Base-by-base conservation (phyloP, 495 filamentous ascomycete genomes). In the Viridothelium virens region DNA sequence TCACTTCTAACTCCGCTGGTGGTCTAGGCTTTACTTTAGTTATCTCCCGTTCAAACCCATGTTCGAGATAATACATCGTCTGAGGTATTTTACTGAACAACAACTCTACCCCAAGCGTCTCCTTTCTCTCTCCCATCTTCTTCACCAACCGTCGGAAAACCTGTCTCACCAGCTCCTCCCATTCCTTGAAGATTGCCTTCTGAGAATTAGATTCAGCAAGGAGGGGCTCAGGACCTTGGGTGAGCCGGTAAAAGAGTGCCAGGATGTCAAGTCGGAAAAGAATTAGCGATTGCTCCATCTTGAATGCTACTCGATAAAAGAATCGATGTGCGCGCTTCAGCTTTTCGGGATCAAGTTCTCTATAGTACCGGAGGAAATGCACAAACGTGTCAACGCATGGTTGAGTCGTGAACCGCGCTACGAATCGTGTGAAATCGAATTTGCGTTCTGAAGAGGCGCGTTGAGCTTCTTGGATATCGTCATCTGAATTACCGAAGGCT, bases 301-400 rank as follows among this genome's bases (percentile, higher is more conserved):
- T 97, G 81, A 97, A 97, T 3, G 91, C 92, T 50, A 96, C 84
- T 1, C 94, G 87, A 69, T 97, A 93, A 76, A 99, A 93, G 71
- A 94, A 97, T 9, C 94, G 90, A 77, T 97, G 93, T 33, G 88
- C 90, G 3, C 95, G 86, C 78, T 98, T 99, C 61, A 97, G 78
- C 74, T 97, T 95, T 48, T 85, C 80, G 2, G 85, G 78, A 66
- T 85, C 80, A n/a, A 99, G 81, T 66, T 97, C 94, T 34, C 81
- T 82, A 73, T 96, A 97, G 75, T 83, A 94, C 61, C 81, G 83
- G 4, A 88, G 86, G 68, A 97, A 91, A 7, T 83, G 74, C 46
- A 97, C 82, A 70, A 94, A 99, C 0, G 94, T 96, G 71, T 97
- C 87, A 62, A 97, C 84, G 63, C 91, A 93, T 59, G 82, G 85